These are phyloP conservation scores for Nemophila menziesii DNA, from an alignment of 257 asterid species.

Conservation along the genomic window DNA sequence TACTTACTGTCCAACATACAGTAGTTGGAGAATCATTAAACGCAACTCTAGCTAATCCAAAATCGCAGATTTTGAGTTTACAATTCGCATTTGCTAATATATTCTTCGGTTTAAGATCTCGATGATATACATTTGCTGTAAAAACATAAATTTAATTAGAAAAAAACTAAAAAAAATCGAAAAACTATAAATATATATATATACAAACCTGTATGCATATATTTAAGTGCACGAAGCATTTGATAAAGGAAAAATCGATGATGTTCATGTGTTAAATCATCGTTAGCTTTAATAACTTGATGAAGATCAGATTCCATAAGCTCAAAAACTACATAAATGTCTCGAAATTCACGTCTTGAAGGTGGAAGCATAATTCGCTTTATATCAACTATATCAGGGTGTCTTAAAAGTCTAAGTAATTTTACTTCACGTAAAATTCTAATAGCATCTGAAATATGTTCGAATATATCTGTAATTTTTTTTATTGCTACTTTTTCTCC, in stretches of 20 bases:
- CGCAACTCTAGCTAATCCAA: slow-evolving; percentile 91
- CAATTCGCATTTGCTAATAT: slow-evolving; percentile 96
- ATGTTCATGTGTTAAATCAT: slow-evolving; percentile 84
- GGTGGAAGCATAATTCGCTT: slow-evolving; percentile 90
- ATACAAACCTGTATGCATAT: slow-evolving; percentile 75
- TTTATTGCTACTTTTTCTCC: slow-evolving; percentile 89
- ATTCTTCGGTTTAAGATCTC: slow-evolving; percentile 92
- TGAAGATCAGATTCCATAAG: slow-evolving; percentile 97
- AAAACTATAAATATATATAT: neutral
- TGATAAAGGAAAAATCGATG: slow-evolving; percentile 88
- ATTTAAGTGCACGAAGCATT: slow-evolving; percentile 79
- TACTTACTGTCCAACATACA: slow-evolving; percentile 75
- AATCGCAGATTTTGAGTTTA: slow-evolving; percentile 86
- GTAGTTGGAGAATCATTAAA: slow-evolving; percentile 82
- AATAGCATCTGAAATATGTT: slow-evolving; percentile 80
- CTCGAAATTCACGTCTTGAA: slow-evolving; percentile 71
- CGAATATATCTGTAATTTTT: slow-evolving; percentile 76
- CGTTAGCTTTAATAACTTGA: slow-evolving; percentile 92
- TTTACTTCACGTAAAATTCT: slow-evolving; percentile 80
- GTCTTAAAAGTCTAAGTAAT: slow-evolving; percentile 73
- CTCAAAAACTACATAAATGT: slow-evolving; percentile 84
- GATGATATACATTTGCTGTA: slow-evolving; percentile 87
- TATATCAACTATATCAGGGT: slow-evolving; percentile 88
- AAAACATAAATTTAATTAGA: slow-evolving; percentile 19
- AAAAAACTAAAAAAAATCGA: slow-evolving; percentile 1